Conservation (phyloP, 345 rosid genomes). For the Aethionema arabicum region DNA sequence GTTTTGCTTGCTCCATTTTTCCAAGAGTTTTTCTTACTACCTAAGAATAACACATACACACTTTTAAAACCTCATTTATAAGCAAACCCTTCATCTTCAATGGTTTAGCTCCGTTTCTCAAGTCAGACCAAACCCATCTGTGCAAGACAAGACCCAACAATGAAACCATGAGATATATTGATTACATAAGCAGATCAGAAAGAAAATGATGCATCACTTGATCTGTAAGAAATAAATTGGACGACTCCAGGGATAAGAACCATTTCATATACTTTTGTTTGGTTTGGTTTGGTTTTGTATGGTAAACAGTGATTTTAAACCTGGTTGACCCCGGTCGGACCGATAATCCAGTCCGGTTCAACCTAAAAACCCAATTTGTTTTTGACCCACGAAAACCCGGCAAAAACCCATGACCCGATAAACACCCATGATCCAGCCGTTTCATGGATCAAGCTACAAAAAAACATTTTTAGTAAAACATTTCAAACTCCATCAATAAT, state of each 20-base stretch:
- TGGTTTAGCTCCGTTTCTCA: neutral
- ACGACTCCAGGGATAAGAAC: neutral
- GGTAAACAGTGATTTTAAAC: too few relatives aligned
- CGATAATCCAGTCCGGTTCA: too few relatives aligned
- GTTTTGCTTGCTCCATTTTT: slow-evolving; percentile 32
- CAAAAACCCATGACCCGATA: too few relatives aligned
- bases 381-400: too few relatives aligned
- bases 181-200: neutral
- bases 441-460: too few relatives aligned
- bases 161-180: neutral
- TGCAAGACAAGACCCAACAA: slow-evolving; percentile 1
- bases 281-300: neutral
- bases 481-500: too few relatives aligned
- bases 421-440: too few relatives aligned
- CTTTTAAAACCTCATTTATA: neutral
- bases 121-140: slow-evolving; percentile 28
- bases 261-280: slow-evolving; percentile 8
- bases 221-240: neutral
- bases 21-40: slow-evolving; percentile 22
- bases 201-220: neutral
- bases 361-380: too few relatives aligned
- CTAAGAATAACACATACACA: slow-evolving; percentile 28
- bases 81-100: slow-evolving; percentile 22
- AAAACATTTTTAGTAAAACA: too few relatives aligned
- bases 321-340: too few relatives aligned